Evolutionary conservation across 306 rosid species (phyloP), one percentile per base, ranked within the genome.

Genomic region (Glycine tomentella): DNA sequence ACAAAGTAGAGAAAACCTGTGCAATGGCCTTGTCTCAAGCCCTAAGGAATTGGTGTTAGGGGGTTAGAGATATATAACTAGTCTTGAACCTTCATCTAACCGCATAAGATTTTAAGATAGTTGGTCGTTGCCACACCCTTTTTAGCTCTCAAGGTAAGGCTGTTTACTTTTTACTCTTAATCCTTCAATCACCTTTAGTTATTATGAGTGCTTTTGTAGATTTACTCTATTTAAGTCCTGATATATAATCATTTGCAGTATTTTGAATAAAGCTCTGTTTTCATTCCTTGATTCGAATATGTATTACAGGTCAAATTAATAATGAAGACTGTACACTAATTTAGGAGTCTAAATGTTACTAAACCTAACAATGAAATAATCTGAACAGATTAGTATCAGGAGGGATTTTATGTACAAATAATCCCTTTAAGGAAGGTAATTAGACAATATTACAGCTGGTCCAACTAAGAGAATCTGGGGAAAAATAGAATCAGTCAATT

Each of bases 41-140:
- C 68, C 74, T 63, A 53, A 62, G 57, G 65, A 52, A 58, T 64
- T 56, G 16, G 20, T 31, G 42, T 34, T 69, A 76, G 9, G 74
- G 31, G 40, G 52, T 76, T 74, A 65, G 42, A 73, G n/a, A 65
- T 81, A n/a, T 81, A 65, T 25, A 53, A 65, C 65, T 36, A 81
- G 48, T 46, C 33, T 73, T 74, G 58, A 74, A 65, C 53, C 8
- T 66, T 65, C 33, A 66, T 16, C 72, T 66, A 44, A 81, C 56
- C 53, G 42, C 59, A 9, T 66, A 40, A 65, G 9, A 45, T 72
- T 71, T 76, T 76, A 76, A 15, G 59, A n/a, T 17, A 31, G 34
- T 76, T 48, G 46, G 44, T 58, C 33, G 9, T 61, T 45, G 68
- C n/a, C 38, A 9, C 48, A 3, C 67, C 79, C 71, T 69, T 86